These are phyloP conservation scores for Cladorrhinum samala DNA, from an alignment of 495 filamentous ascomycete genomes.

Conservation along the genomic window DNA sequence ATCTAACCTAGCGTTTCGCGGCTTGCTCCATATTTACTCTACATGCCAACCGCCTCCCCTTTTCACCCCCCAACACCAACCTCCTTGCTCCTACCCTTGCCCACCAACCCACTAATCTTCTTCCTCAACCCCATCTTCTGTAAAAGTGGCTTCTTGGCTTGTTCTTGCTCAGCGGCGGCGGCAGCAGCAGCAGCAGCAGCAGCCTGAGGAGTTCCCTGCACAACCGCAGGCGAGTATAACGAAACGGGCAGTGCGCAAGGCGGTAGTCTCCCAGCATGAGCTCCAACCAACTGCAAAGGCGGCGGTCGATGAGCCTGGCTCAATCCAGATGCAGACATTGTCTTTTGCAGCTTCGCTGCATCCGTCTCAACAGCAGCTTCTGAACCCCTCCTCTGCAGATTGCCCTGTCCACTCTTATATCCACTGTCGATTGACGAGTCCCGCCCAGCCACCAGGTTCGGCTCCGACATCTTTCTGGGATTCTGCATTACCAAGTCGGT, in stretches of 20 bases:
- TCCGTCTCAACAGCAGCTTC: not conserved
- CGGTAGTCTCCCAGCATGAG: not conserved
- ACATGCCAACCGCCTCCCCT: not conserved
- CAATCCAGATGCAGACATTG: not conserved
- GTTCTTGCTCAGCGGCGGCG: not conserved
- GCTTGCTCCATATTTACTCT: not conserved
- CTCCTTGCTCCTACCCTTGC: slow-evolving; percentile 1
- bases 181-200: not conserved
- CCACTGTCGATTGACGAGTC: slow-evolving; percentile 20
- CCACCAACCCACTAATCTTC: slow-evolving; percentile 17
- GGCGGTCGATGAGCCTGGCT: not conserved
- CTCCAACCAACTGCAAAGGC: slow-evolving; percentile 7
- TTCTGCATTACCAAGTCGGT: slow-evolving; percentile 3
- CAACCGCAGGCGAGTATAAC: slow-evolving; percentile 10
- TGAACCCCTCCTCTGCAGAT: slow-evolving; percentile 2
- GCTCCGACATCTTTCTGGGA: slow-evolving; percentile 2
- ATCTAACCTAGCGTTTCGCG: not conserved
- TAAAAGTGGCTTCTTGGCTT: slow-evolving; percentile 1
- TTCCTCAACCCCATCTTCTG: slow-evolving; percentile 14
- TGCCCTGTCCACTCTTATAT: slow-evolving; percentile 12
- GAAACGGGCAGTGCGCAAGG: slow-evolving; percentile 15
- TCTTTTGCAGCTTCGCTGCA: not conserved
- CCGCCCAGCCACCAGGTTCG: not conserved
- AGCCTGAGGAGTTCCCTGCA: not conserved
- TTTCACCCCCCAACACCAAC: slow-evolving; percentile 8